Base-by-base conservation (phyloP, 2,329 filamentous ascomycete species). In the Diaporthe ampelina region DNA sequence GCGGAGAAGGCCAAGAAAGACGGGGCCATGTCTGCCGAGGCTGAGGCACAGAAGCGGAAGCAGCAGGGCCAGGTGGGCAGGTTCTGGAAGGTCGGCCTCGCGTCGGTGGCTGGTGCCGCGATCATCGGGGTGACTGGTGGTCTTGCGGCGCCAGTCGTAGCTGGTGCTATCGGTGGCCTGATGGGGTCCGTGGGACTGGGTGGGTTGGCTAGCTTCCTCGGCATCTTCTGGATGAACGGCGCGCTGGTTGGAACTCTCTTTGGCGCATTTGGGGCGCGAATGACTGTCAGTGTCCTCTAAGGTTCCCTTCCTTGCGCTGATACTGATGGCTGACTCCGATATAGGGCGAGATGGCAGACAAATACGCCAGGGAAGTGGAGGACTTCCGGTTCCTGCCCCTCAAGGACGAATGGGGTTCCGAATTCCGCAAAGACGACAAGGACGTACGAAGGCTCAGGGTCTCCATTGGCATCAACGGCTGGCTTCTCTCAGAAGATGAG, bases 101-200 rank as follows among this genome's bases (percentile, higher is more conserved):
- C 95, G 0, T 94, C 94, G 11, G 94, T 97, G 0, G 95, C 94
- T 0, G 96, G 96, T 15, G 96, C 96, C 1, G 94, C 94, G 0
- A 86, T 98, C 1, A 95, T 98, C n/a, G 95, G 95, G 8, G 90
- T 98, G 4, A 98, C 95, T 0, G 95, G 95, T 24, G 95, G 95
- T 2, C 87, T 98, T n/a, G 95, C 95, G 0, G 95, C 95, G 0
- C 95, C 95, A 0, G 86, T 97, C 0, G 93, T 98, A 19, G 95
- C 95, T 5, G 95, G 95, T 5, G 95, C 95, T 0, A 88, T 98
- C 19, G 95, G 95, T 3, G 92, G 93, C 0, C 88, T 98, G 2
- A 94, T 98, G 90, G 94, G 95, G 19, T 94, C 94, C 0, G 88
- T 98, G 1, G 95, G 95, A 0, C 86, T 98, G 0, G 95, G 95